Conservation (phyloP, 2,329 filamentous ascomycete species). For the Aspergillus ustus region DNA sequence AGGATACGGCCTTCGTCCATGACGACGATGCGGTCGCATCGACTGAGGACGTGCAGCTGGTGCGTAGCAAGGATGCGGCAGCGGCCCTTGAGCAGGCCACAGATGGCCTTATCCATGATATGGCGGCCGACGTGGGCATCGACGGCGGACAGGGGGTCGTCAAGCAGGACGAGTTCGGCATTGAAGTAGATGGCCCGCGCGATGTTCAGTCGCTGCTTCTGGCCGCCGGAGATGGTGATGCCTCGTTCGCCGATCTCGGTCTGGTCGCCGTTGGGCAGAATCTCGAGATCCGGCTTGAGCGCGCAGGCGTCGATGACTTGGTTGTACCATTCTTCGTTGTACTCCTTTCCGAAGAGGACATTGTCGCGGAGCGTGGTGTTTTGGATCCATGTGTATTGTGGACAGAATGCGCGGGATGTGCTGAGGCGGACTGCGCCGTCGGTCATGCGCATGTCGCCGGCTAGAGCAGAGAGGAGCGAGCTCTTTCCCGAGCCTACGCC, state of each 20-base stretch:
- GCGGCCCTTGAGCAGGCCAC: constrained; percentile 85
- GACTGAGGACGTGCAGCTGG: constrained; percentile 87
- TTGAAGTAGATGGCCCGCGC: constrained; percentile 75
- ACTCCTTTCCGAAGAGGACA: constrained; percentile 83
- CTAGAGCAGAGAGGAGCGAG: constrained; percentile 83
- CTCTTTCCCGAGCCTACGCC: constrained; percentile 81
- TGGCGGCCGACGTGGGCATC: constrained; percentile 65
- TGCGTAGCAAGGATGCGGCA: constrained; percentile 92
- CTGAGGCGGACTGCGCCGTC: constrained; percentile 72
- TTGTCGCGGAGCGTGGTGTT: constrained; percentile 87
- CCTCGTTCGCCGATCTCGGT: constrained; percentile 96
- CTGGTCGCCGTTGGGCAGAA: constrained; percentile 84
- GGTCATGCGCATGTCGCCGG: constrained; percentile 77
- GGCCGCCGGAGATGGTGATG: constrained; percentile 92
- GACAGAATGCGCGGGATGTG: constrained; percentile 84
- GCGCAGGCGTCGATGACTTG: constrained; percentile 86
- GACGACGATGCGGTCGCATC: constrained; percentile 90
- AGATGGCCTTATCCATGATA: constrained; percentile 92
- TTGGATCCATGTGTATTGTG: constrained; percentile 97
- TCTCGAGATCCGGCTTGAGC: constrained; percentile 81
- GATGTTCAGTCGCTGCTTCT: constrained; percentile 95
- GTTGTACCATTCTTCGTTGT: constrained; percentile 78
- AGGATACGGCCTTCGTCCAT: constrained; percentile 86
- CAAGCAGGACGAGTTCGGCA: constrained; percentile 66
- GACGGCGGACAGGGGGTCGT: constrained; percentile 64